These are phyloP conservation scores for Geranium brycei DNA, from an alignment of 345 rosid species.

Conservation along the genomic window DNA sequence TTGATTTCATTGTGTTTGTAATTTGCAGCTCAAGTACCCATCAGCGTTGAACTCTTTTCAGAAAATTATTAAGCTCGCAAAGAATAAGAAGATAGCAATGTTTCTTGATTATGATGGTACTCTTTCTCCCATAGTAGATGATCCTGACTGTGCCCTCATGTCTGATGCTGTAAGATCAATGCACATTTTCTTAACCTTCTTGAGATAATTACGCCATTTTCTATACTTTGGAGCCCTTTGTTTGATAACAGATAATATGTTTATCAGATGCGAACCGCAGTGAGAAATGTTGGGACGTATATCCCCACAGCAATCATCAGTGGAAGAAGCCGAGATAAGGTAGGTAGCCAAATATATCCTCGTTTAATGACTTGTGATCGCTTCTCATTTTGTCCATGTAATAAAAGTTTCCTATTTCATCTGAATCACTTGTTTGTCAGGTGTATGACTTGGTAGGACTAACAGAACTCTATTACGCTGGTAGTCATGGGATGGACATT, in stretches of 20 bases:
- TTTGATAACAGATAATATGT: neutral
- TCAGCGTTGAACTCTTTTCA: slow-evolving; percentile 65
- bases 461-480: slow-evolving; percentile 88
- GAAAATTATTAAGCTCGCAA: slow-evolving; percentile 39
- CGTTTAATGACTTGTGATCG: neutral
- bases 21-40: slow-evolving; percentile 61
- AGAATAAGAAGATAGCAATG: slow-evolving; percentile 63
- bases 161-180: slow-evolving; percentile 51
- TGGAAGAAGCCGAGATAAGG: slow-evolving; percentile 57
- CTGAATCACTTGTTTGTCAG: slow-evolving; percentile 26
- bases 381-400: no score
- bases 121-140: slow-evolving; percentile 88
- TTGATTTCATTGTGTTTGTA: neutral
- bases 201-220: neutral
- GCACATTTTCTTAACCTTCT: neutral
- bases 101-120: slow-evolving; percentile 89
- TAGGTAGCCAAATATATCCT: slow-evolving; percentile 9
- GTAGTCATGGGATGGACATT: slow-evolving; percentile 99
- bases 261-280: slow-evolving; percentile 53
- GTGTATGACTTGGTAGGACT: slow-evolving; percentile 76
- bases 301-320: slow-evolving; percentile 58
- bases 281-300: slow-evolving; percentile 35
- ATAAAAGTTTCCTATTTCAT: neutral
- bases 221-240: neutral
- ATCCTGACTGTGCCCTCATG: slow-evolving; percentile 67